Evolutionary conservation across 805 yeast species (phyloP).

Genomic region (Hanseniaspora hatyaiensis): DNA sequence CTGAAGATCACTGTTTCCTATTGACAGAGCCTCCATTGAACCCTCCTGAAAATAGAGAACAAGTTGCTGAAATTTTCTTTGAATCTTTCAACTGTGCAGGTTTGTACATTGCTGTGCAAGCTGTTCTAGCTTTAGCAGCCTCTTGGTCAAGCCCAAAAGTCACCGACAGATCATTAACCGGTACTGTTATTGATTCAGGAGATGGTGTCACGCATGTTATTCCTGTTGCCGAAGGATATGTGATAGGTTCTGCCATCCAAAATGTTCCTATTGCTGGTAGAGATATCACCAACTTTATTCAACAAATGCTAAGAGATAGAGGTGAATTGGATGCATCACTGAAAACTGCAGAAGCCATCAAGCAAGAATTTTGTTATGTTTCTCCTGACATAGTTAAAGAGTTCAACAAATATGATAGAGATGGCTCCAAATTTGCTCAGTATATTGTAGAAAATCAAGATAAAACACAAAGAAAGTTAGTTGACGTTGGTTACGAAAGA

Average conservation of each 20-base stretch:
- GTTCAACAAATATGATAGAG: conserved; percentile 85
- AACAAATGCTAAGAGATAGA: conserved; percentile 85
- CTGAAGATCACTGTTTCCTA: conserved; percentile 93
- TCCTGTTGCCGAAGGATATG: conserved; percentile 98
- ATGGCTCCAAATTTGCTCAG: conserved; percentile 87
- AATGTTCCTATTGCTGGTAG: conserved; percentile 98
- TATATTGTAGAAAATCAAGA: conserved; percentile 72
- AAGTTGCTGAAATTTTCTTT: conserved; percentile 97
- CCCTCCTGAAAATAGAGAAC: conserved; percentile 99
- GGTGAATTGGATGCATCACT: conserved; percentile 90
- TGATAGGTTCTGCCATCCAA: conserved; percentile 92
- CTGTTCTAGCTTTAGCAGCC: conserved; percentile 95
- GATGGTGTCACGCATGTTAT: conserved; percentile 99
- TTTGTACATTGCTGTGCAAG: conserved; percentile 95
- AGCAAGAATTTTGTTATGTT: conserved; percentile 93
- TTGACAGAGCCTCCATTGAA: conserved; percentile 96
- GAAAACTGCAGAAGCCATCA: conserved; percentile 91
- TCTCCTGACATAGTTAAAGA: conserved; percentile 96
- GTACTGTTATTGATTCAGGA: conserved; percentile 96
- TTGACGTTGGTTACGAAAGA: conserved; percentile 95
- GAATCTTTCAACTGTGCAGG: conserved; percentile 99
- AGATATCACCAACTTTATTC: conserved; percentile 89
- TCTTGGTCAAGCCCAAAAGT: conserved; percentile 97
- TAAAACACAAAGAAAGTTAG: conserved; percentile 49
- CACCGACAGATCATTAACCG: conserved; percentile 87